Evolutionary conservation across 305 asterid species (phyloP), one percentile per base, ranked within the genome.

Genomic region (Fraxinus greggii): DNA sequence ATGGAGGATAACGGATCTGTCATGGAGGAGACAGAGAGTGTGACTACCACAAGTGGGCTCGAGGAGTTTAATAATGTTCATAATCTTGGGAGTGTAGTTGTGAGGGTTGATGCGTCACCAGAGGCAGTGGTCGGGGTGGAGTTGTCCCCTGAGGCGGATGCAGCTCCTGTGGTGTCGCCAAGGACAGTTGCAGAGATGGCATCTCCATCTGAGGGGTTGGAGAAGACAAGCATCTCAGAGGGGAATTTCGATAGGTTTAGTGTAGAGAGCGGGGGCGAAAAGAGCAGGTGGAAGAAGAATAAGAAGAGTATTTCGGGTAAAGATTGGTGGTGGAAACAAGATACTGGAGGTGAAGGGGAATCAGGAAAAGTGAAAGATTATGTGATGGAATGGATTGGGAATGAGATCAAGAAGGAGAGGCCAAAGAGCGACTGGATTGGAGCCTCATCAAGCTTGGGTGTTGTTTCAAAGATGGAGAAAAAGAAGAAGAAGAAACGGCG

Each of bases 291-390:
- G 90, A 95, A 89, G 85, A 92, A 89, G 90, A 92, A 91, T 88
- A 92, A 92, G 89, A 93, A 36, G 88, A 92, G 93, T 79, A 8
- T 87, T 75, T 76, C 97, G 0, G 97, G 98, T 51, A 94, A 85
- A 83, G 99, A 94, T 85, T 95, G 99, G 99, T 95, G 99, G 99
- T 95, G 99, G 99, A 95, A 95, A 90, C 99, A 94, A 85, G 99
- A 96, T 84, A 87, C 61, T 3, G 92, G 84, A 4, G 90, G 77
- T 45, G 92, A 89, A 5, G 75, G 29, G 6, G 98, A 93, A 70
- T 89, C 96, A 0, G 93, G 95, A 21, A 88, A 32, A 59, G 97
- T 92, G 75, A 95, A 94, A 84, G 98, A 94, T 83, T 94, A 96
- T 56, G 99, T 94, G 84, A 94, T 90, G 93, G 98, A 95, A 80